Evolutionary conservation across 2,329 filamentous ascomycete genomes (phyloP).

Genomic region (Neofusicoccum sp.): DNA sequence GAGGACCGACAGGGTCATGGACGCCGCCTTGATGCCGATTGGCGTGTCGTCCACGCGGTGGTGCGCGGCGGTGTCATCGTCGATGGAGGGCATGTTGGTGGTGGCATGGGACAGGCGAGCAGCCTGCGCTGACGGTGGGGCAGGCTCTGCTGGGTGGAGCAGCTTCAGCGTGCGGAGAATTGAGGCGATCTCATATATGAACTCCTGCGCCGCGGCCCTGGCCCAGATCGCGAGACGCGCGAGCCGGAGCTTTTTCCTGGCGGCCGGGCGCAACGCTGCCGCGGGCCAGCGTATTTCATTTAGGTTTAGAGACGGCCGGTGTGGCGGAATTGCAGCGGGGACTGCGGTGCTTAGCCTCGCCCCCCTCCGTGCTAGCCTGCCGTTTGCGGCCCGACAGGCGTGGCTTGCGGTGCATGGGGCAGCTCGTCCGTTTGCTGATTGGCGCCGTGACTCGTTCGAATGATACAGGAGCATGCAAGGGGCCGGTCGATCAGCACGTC

Average conservation of each 20-base stretch:
- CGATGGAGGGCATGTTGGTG: not conserved
- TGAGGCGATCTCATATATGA: slow-evolving; percentile 2
- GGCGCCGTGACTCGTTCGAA: no score
- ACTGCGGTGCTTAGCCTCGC: no score
- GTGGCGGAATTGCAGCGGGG: no score
- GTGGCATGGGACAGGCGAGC: not conserved
- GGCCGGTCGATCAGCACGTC: no score
- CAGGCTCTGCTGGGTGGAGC: not conserved
- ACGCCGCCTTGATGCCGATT: slow-evolving; percentile 6
- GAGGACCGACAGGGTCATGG: slow-evolving; percentile 10
- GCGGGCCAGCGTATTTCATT: not conserved
- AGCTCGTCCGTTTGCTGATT: no score
- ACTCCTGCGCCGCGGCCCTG: not conserved
- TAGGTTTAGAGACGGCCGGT: not conserved
- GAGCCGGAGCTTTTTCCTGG: slow-evolving; percentile 5
- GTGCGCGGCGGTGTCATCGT: not conserved
- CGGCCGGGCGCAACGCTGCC: not conserved
- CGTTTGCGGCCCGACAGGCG: no score
- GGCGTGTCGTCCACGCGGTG: not conserved
- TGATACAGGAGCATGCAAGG: no score
- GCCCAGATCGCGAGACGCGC: not conserved
- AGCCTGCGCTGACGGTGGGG: slow-evolving; percentile 6
- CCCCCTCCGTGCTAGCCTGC: no score
- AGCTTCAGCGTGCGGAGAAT: not conserved
- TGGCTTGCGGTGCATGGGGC: no score